A percentile compares a stretch with the other conserved stretches of the same genome.
Conservation (phyloP, 495 filamentous ascomycete species). For the Margaritispora aquatica region DNA sequence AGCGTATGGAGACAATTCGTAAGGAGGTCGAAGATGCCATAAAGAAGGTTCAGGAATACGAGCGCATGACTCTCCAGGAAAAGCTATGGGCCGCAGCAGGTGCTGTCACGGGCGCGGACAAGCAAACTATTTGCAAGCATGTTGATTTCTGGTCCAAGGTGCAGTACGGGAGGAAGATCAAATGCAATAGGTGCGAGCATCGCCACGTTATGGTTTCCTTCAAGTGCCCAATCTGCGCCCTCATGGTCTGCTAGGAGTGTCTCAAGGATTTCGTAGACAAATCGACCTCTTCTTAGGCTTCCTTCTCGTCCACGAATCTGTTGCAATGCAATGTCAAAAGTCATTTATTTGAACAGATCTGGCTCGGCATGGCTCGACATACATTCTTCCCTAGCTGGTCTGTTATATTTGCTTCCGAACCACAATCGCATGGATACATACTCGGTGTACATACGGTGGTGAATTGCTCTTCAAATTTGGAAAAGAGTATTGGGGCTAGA, state of each 20-base stretch:
- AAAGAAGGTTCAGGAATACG: neutral
- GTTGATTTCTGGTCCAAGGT: slow-evolving; percentile 23
- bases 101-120: slow-evolving; percentile 17
- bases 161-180: slow-evolving; percentile 23
- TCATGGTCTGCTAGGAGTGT: slow-evolving; percentile 25
- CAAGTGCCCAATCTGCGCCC: slow-evolving; percentile 25
- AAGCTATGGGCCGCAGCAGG: slow-evolving; percentile 10
- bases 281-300: neutral
- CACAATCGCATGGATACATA: too few relatives aligned
- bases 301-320: too few relatives aligned
- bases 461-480: too few relatives aligned
- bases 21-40: neutral
- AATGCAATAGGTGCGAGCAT: slow-evolving; percentile 20
- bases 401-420: too few relatives aligned
- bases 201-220: slow-evolving; percentile 25
- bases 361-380: too few relatives aligned
- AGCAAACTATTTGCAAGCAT: slow-evolving; percentile 19
- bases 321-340: too few relatives aligned
- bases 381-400: too few relatives aligned
- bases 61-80: neutral
- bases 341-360: too few relatives aligned
- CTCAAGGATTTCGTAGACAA: neutral
- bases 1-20: too few relatives aligned
- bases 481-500: too few relatives aligned
- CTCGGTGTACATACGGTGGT: too few relatives aligned